Percentiles rank a stretch among this genome's conserved stretches.
phyloP scores from a whole-genome alignment of 2,329 filamentous ascomycete genomes.

The Verticillium isaacii region DNA sequence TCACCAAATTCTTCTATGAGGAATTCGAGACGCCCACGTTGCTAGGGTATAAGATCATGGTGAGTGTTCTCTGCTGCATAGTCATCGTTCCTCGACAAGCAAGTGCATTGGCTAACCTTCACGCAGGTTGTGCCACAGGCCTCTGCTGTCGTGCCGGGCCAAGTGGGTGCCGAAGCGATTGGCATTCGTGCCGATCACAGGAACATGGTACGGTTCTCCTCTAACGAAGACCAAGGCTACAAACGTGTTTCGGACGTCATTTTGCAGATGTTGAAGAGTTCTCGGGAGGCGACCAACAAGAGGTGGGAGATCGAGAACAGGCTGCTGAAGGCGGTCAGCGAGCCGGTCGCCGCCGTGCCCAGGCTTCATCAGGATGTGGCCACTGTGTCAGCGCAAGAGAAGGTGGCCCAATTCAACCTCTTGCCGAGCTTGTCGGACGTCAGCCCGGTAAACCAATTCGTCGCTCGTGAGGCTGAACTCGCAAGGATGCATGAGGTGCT shows the following conservation, averaged over 20 bases:
- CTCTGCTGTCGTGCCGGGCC: slow-evolving; percentile 29
- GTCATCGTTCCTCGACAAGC: no score
- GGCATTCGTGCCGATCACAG: slow-evolving; percentile 26
- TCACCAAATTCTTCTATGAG: slow-evolving; percentile 27
- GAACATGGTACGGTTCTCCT: slow-evolving; percentile 26
- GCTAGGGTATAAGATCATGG: slow-evolving; percentile 20
- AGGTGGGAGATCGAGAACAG: no score
- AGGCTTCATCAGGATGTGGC: no score
- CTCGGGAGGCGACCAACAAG: no score
- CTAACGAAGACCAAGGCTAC: slow-evolving; percentile 16
- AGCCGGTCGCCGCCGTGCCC: no score
- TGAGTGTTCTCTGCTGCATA: slow-evolving; percentile 8
- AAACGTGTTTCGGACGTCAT: neutral
- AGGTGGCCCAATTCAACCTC: no score
- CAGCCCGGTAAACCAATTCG: slow-evolving; percentile 5
- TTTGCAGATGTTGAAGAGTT: no score
- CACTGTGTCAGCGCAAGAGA: no score
- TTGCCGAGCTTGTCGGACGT: no score
- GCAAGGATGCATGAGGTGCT: slow-evolving; percentile 10
- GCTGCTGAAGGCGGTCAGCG: no score
- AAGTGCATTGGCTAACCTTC: slow-evolving; percentile 2
- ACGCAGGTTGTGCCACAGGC: slow-evolving; percentile 24
- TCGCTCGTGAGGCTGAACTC: slow-evolving; percentile 14
- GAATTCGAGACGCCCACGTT: slow-evolving; percentile 20
- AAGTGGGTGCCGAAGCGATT: slow-evolving; percentile 23